These are phyloP conservation scores for Cercis canadensis DNA, from an alignment of 306 rosid species.

Conservation along the genomic window DNA sequence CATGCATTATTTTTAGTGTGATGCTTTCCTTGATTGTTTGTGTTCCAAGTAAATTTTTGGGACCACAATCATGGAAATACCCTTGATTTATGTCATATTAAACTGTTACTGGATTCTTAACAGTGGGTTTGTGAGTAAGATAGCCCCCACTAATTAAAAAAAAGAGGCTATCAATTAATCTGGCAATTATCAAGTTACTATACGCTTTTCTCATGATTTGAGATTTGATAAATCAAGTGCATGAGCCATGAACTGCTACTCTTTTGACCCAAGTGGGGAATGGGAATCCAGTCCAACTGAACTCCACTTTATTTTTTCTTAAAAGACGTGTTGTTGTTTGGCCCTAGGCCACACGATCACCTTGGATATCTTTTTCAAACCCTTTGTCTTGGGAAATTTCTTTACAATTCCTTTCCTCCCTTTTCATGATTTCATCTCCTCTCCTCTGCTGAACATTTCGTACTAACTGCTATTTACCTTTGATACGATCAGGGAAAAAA, in stretches of 20 bases:
- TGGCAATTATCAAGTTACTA: constrained; percentile 20
- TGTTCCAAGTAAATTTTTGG: not conserved
- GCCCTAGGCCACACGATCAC: constrained; percentile 46
- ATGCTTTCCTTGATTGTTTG: constrained; percentile 3
- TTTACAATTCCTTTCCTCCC: not conserved
- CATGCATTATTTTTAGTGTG: not conserved
- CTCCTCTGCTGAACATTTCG: too few relatives aligned
- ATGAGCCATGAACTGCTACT: not conserved
- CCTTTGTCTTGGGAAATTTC: constrained; percentile 7
- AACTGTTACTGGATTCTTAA: constrained; percentile 27
- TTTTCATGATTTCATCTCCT: not conserved
- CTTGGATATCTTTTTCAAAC: constrained; percentile 35
- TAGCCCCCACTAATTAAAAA: constrained; percentile 17
- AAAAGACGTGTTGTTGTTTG: constrained; percentile 51
- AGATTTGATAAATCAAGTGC: constrained; percentile 45
- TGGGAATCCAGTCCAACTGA: constrained; percentile 55
- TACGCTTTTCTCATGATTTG: not conserved
- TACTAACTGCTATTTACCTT: too few relatives aligned
- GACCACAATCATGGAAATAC: too few relatives aligned
- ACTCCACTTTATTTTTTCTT: constrained; percentile 30
- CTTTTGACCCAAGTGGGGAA: constrained; percentile 37
- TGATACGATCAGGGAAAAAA: too few relatives aligned
- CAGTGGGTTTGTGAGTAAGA: constrained; percentile 27
- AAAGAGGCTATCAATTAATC: constrained; percentile 5
- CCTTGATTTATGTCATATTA: not conserved